phyloP scores from a whole-genome alignment of 805 yeast genomes.

The Ogataea neopini region DNA sequence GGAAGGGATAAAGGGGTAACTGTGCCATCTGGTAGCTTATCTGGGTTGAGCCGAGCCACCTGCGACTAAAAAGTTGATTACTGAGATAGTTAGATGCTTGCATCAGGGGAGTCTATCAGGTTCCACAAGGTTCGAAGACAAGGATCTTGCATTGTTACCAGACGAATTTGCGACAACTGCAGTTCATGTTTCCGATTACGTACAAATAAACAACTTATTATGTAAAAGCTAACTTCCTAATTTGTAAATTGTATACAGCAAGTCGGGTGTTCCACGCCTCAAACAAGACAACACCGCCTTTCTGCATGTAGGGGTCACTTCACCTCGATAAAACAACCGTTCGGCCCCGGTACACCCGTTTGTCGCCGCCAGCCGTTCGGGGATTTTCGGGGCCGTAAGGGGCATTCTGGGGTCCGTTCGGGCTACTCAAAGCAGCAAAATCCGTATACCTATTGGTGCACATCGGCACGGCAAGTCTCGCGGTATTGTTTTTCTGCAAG shows the following conservation, averaged over 20 bases:
- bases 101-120: background rate
- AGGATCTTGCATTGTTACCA: background rate
- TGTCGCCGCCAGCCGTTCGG: too few species aligned
- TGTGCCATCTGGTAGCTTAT: too few species aligned
- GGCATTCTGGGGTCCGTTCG: too few species aligned
- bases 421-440: too few species aligned
- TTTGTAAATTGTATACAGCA: background rate
- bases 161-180: background rate
- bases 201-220: background rate
- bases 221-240: background rate
- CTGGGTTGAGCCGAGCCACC: background rate
- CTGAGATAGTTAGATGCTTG: background rate
- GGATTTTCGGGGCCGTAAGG: too few species aligned
- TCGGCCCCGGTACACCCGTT: too few species aligned
- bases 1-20: too few species aligned
- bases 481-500: background rate
- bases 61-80: too few species aligned
- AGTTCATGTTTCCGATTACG: background rate
- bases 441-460: background rate
- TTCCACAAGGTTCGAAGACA: background rate
- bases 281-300: background rate
- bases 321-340: too few species aligned
- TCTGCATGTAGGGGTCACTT: too few species aligned
- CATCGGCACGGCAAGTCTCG: slow-evolving; percentile 4
- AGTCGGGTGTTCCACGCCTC: background rate